Evolutionary conservation across 148 eudicot genomes (phyloP).

Genomic region (Diospyros kaki): DNA sequence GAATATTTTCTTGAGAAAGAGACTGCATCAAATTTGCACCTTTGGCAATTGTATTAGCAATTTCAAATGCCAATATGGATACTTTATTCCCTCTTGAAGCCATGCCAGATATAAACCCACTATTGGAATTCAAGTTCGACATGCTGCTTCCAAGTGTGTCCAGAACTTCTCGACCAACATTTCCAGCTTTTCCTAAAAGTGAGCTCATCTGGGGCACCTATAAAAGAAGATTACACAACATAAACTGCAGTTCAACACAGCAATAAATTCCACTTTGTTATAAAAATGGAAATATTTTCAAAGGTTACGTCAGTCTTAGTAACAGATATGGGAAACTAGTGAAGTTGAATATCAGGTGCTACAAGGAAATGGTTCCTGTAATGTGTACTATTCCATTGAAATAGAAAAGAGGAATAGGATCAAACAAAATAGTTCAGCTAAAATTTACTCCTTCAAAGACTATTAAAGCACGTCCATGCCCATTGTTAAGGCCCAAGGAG

Average conservation of each 20-base stretch:
- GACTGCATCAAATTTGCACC: constrained; percentile 75
- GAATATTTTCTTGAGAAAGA: constrained; percentile 59
- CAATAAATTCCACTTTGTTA: neutral
- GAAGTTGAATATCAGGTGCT: constrained; percentile 5
- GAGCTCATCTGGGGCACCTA: constrained; percentile 58
- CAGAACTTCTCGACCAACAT: constrained; percentile 71
- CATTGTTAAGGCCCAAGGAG: neutral
- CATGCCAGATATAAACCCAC: constrained; percentile 78
- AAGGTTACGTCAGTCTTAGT: neutral
- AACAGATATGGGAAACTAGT: constrained; percentile 8
- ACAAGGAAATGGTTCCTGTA: neutral
- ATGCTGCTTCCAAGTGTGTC: constrained; percentile 91
- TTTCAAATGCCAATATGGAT: constrained; percentile 84
- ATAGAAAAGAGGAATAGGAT: neutral
- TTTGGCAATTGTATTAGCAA: constrained; percentile 82
- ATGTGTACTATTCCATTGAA: neutral
- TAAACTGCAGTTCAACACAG: constrained; percentile 16
- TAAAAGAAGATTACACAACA: constrained; percentile 8
- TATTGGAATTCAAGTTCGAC: constrained; percentile 57
- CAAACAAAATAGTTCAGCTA: neutral
- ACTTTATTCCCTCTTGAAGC: constrained; percentile 63
- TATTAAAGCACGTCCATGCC: neutral
- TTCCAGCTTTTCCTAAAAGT: constrained; percentile 81
- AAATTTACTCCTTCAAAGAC: neutral
- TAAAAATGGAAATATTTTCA: neutral